phyloP scores from a whole-genome alignment of 345 rosid species.

The Lumnitzera littorea region DNA sequence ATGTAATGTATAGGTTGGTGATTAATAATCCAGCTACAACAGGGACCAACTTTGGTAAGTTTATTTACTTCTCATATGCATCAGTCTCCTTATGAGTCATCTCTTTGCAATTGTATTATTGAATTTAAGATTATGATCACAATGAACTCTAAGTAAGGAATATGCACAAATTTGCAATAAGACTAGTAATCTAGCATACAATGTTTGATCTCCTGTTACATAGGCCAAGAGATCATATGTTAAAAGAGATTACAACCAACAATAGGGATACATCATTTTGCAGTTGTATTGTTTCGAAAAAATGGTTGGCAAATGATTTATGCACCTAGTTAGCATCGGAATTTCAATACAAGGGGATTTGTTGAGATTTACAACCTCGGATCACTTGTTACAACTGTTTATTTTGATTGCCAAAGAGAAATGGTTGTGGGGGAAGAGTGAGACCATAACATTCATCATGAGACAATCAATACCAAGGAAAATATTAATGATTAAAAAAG shows the following conservation, averaged over 20 bases:
- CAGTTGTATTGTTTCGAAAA: constrained; percentile 64
- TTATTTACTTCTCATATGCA: background rate
- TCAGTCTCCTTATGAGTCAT: too few species aligned
- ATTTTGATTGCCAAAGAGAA: constrained; percentile 82
- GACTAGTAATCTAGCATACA: too few species aligned
- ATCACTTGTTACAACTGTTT: constrained; percentile 63
- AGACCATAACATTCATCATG: background rate
- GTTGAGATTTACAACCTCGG: constrained; percentile 89
- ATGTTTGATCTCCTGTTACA: background rate
- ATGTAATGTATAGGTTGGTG: constrained; percentile 43
- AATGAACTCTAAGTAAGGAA: too few species aligned
- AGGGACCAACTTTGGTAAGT: constrained; percentile 43
- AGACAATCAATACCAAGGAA: too few species aligned
- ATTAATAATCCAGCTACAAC: constrained; percentile 75
- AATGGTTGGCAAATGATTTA: constrained; percentile 78
- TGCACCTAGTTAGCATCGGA: constrained; percentile 83
- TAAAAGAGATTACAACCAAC: constrained; percentile 75
- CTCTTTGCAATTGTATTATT: too few species aligned
- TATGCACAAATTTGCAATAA: too few species aligned
- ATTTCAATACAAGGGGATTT: constrained; percentile 71
- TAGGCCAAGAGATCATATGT: constrained; percentile 68
- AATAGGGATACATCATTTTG: constrained; percentile 66
- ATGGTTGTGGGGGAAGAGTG: constrained; percentile 63
- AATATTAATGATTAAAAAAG: too few species aligned
- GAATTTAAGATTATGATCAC: too few species aligned